Percentiles rank a stretch among this genome's conserved stretches.
Evolutionary conservation across 2,329 filamentous ascomycete genomes (phyloP).

Genomic region (Dactylellina sp.): DNA sequence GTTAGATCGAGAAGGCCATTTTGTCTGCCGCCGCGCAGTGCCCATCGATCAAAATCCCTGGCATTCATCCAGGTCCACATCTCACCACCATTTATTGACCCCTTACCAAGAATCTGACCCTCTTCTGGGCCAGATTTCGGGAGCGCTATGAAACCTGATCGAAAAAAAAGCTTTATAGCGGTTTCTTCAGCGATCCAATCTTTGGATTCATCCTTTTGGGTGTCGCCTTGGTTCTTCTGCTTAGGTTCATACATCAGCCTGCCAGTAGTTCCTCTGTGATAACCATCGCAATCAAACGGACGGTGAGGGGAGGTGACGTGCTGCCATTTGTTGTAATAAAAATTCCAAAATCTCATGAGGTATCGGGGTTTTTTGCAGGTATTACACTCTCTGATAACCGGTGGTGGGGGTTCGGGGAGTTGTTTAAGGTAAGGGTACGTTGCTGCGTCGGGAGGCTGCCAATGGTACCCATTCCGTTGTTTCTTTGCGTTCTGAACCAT

Average conservation of each 20-base stretch:
- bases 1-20: slow-evolving; percentile 41
- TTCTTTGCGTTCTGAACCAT: slow-evolving; percentile 43
- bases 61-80: slow-evolving; percentile 1
- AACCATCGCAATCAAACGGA: slow-evolving; percentile 17
- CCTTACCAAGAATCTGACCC: slow-evolving; percentile 11
- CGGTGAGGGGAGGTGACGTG: slow-evolving; percentile 49
- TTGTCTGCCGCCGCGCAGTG: slow-evolving; percentile 29
- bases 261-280: slow-evolving; percentile 25
- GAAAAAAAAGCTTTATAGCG: slow-evolving; percentile 39
- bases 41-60: slow-evolving; percentile 16
- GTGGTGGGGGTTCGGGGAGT: slow-evolving; percentile 42
- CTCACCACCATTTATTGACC: neutral
- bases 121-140: slow-evolving; percentile 14
- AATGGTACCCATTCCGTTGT: slow-evolving; percentile 26
- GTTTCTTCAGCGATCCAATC: slow-evolving; percentile 54
- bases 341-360: slow-evolving; percentile 52
- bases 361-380: slow-evolving; percentile 40
- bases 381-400: slow-evolving; percentile 44
- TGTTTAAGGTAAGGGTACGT: slow-evolving; percentile 11
- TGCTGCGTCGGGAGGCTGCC: slow-evolving; percentile 25
- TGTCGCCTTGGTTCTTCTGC: slow-evolving; percentile 12
- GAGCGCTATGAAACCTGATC: slow-evolving; percentile 32
- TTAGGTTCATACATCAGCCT: slow-evolving; percentile 45
- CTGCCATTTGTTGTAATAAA: slow-evolving; percentile 46
- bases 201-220: slow-evolving; percentile 20